These are phyloP conservation scores for Suhomyces faveliae DNA, from an alignment of 805 yeast genomes.

Conservation along the genomic window DNA sequence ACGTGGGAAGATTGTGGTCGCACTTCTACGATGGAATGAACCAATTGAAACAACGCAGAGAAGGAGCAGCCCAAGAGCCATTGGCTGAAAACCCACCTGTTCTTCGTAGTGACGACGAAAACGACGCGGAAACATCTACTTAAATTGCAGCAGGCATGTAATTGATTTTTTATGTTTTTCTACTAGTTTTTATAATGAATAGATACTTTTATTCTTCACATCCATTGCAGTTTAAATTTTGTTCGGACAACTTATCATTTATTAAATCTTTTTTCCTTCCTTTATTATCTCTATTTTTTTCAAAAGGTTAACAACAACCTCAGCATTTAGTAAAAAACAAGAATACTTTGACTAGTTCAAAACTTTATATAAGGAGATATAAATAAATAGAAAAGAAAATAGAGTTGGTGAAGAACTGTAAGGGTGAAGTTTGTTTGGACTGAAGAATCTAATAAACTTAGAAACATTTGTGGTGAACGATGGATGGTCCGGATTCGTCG, in stretches of 20 bases:
- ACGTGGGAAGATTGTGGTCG: conserved; percentile 68
- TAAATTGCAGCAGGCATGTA: too few relatives aligned
- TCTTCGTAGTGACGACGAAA: conserved; percentile 1
- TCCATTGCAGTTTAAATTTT: background rate
- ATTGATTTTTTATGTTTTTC: too few relatives aligned
- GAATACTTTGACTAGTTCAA: conserved; percentile 2
- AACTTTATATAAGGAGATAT: conserved; percentile 4
- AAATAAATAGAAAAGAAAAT: conserved; percentile 5
- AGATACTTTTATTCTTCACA: background rate
- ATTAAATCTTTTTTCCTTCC: conserved; percentile 2
- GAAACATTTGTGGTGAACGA: conserved; percentile 95
- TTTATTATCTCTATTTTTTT: background rate
- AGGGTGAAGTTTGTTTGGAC: background rate
- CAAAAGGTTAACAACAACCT: background rate
- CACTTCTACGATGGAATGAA: conserved; percentile 55
- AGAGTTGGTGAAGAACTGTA: conserved; percentile 6
- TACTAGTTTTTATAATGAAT: too few relatives aligned
- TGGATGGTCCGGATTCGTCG: conserved; percentile 99
- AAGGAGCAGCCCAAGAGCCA: background rate
- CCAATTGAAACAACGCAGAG: conserved; percentile 6
- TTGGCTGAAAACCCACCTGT: background rate
- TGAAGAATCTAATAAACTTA: conserved; percentile 38
- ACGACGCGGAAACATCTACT: background rate
- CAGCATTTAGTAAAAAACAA: conserved; percentile 1
- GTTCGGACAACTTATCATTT: conserved; percentile 5